Conservation (phyloP, 2,329 filamentous ascomycete species). For the Ilyonectria destructans region DNA sequence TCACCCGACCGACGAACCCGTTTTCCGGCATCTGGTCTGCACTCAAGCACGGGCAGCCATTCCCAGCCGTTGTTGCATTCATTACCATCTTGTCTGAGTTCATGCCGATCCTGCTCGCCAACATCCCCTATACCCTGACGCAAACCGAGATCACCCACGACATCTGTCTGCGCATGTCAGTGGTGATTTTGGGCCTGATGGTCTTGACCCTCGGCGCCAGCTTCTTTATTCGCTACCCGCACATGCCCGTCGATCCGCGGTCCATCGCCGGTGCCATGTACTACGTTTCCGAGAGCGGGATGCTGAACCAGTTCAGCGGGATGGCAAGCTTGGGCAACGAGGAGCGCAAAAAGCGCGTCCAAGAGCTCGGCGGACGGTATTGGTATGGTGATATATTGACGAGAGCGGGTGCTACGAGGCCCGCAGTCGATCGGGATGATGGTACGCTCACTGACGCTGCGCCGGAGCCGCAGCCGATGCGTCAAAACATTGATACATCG, state of each 20-base stretch:
- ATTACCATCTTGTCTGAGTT: slow-evolving; percentile 65
- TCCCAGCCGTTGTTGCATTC: slow-evolving; percentile 59
- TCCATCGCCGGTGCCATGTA: slow-evolving; percentile 64
- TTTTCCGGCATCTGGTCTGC: slow-evolving; percentile 60
- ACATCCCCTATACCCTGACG: slow-evolving; percentile 63
- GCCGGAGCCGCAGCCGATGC: slow-evolving; percentile 23
- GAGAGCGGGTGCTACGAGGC: slow-evolving; percentile 37
- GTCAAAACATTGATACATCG: slow-evolving; percentile 39
- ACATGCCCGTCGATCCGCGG: slow-evolving; percentile 64
- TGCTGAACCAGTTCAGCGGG: slow-evolving; percentile 46
- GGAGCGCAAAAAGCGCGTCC: slow-evolving; percentile 42
- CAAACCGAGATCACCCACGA: slow-evolving; percentile 58
- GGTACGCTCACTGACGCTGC: slow-evolving; percentile 33
- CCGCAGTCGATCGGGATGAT: slow-evolving; percentile 48
- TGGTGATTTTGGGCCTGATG: slow-evolving; percentile 61
- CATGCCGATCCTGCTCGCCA: slow-evolving; percentile 66
- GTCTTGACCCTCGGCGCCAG: slow-evolving; percentile 57
- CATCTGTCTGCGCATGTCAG: slow-evolving; percentile 59
- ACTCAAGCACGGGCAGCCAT: slow-evolving; percentile 50
- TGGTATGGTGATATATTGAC: slow-evolving; percentile 46
- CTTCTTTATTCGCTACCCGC: slow-evolving; percentile 61
- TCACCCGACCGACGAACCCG: slow-evolving; percentile 61
- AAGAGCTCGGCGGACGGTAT: slow-evolving; percentile 45
- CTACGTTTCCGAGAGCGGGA: slow-evolving; percentile 54
- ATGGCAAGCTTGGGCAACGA: slow-evolving; percentile 42